Evolutionary conservation across 2,329 filamentous ascomycete genomes (phyloP).

Genomic region (Daldinia sp.): DNA sequence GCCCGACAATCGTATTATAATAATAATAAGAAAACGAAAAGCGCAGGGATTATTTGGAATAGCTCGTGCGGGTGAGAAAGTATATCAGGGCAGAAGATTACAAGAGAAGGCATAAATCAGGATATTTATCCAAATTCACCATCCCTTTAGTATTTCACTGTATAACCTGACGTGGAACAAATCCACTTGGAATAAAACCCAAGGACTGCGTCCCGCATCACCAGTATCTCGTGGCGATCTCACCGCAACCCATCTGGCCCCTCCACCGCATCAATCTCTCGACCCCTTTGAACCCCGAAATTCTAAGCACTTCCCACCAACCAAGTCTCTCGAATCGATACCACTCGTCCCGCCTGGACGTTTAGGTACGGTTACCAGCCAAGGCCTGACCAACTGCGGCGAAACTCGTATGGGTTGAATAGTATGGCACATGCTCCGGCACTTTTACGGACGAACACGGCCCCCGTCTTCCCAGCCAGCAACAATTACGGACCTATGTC

Average conservation of each 20-base stretch:
- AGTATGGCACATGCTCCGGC: conserved; percentile 66
- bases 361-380: conserved; percentile 13
- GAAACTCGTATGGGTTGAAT: conserved; percentile 45
- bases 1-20: background rate
- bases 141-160: background rate
- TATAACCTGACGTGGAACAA: conserved; percentile 12
- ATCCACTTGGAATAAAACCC: conserved; percentile 14
- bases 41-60: conserved; percentile 14
- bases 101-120: conserved; percentile 19
- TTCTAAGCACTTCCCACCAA: conserved; percentile 1
- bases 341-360: conserved; percentile 9
- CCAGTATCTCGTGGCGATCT: conserved; percentile 24
- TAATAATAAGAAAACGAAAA: conserved; percentile 7
- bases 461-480: conserved; percentile 61
- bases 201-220: conserved; percentile 13
- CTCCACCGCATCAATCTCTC: conserved; percentile 18
- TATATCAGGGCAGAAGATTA: conserved; percentile 18
- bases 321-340: conserved; percentile 14
- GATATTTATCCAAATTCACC: conserved; percentile 1
- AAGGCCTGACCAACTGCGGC: conserved; percentile 12
- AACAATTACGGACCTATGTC: conserved; percentile 56
- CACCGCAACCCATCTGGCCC: conserved; percentile 17
- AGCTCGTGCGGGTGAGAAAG: conserved; percentile 20
- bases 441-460: conserved; percentile 66
- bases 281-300: background rate